phyloP scores from a whole-genome alignment of 495 filamentous ascomycete species.

The Neurospora terricola region DNA sequence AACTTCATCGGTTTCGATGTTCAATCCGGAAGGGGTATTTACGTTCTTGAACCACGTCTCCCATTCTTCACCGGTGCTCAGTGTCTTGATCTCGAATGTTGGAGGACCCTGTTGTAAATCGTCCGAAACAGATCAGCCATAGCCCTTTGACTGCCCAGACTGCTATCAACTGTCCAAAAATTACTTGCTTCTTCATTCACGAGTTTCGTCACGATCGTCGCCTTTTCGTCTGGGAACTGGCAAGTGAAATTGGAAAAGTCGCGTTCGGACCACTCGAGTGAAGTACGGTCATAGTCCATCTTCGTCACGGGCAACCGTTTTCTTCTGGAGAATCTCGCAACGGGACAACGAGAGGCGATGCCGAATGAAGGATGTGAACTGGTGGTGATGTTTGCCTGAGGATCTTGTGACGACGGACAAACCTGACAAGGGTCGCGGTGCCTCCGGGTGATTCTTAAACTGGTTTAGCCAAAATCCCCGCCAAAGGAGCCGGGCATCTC shows the following conservation, averaged over 20 bases:
- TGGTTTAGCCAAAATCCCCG: background rate
- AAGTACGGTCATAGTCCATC: slow-evolving; percentile 1
- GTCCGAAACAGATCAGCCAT: background rate
- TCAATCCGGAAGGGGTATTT: background rate
- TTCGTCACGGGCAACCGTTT: background rate
- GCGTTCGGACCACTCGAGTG: background rate
- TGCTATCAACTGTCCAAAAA: background rate
- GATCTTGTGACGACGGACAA: background rate
- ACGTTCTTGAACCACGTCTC: background rate
- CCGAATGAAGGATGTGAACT: background rate
- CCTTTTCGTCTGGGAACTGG: background rate
- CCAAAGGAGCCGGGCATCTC: background rate
- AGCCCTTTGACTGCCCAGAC: background rate
- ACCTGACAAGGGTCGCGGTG: background rate
- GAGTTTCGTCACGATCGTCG: background rate
- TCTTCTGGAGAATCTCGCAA: background rate
- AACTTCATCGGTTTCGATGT: background rate
- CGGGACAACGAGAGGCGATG: background rate
- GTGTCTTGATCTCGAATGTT: background rate
- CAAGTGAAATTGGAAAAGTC: background rate
- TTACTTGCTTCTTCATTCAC: background rate
- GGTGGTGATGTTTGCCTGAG: background rate
- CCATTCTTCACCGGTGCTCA: background rate
- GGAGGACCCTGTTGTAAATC: background rate
- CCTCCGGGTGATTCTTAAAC: background rate